These are phyloP conservation scores for Sporisorium reilianum DNA, from an alignment of 1,284 basidiomycete genomes.

Conservation along the genomic window DNA sequence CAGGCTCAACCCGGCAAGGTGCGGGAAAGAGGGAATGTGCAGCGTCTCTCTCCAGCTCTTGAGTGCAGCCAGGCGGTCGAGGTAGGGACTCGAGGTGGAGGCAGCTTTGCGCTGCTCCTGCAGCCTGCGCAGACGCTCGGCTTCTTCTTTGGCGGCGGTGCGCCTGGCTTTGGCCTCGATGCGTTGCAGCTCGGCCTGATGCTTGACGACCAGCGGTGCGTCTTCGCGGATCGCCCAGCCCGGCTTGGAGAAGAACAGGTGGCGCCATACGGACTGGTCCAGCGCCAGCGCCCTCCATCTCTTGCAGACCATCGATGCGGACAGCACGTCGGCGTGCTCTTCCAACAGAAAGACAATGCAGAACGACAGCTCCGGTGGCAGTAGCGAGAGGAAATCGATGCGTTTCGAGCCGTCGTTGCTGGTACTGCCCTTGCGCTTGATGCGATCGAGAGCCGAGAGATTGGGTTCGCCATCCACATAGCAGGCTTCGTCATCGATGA, in stretches of 20 bases:
- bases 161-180: slow-evolving; percentile 20
- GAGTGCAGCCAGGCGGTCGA: slow-evolving; percentile 29
- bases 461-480: slow-evolving; percentile 27
- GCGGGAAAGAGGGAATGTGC: slow-evolving; percentile 48
- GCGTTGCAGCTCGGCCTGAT: slow-evolving; percentile 26
- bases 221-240: slow-evolving; percentile 55
- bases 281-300: slow-evolving; percentile 40
- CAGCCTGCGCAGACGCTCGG: slow-evolving; percentile 16
- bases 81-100: slow-evolving; percentile 18
- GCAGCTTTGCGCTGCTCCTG: slow-evolving; percentile 19
- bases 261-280: slow-evolving; percentile 48
- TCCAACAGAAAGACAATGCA: slow-evolving; percentile 40
- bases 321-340: slow-evolving; percentile 34
- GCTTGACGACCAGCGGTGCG: slow-evolving; percentile 43
- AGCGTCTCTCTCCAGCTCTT: slow-evolving; percentile 49
- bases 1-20: slow-evolving; percentile 20
- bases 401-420: neutral
- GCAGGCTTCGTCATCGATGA: slow-evolving; percentile 26
- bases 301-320: slow-evolving; percentile 29
- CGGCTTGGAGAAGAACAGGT: slow-evolving; percentile 38
- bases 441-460: neutral
- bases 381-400: slow-evolving; percentile 44
- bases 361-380: slow-evolving; percentile 53
- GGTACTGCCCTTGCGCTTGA: neutral
- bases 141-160: slow-evolving; percentile 24